These are phyloP conservation scores for Alternaria sp. DNA, from an alignment of 2,329 filamentous ascomycete species.

Conservation along the genomic window DNA sequence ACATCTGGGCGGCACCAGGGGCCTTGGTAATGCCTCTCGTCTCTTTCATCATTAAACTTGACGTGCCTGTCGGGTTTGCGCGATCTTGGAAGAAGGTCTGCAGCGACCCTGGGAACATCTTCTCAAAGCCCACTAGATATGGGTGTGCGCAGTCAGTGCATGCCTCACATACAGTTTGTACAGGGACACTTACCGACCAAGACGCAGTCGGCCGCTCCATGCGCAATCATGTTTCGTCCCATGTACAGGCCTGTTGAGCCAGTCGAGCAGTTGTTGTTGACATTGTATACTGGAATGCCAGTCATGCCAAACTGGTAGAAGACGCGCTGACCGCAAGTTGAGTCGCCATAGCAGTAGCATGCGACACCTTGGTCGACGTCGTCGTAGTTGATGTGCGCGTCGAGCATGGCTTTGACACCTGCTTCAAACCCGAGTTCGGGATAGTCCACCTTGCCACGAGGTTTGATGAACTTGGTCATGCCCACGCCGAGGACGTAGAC, in stretches of 20 bases:
- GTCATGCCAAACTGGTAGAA: slow-evolving; percentile 99
- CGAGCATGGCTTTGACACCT: slow-evolving; percentile 82
- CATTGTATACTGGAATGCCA: slow-evolving; percentile 93
- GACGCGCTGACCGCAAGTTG: slow-evolving; percentile 91
- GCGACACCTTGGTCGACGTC: slow-evolving; percentile 93
- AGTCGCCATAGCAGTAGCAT: slow-evolving; percentile 98
- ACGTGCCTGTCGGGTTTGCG: slow-evolving; percentile 77
- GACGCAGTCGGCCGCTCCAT: slow-evolving; percentile 85
- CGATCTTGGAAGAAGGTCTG: slow-evolving; percentile 86
- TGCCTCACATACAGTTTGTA: too few relatives aligned
- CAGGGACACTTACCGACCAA: slow-evolving; percentile 62
- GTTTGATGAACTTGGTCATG: slow-evolving; percentile 99
- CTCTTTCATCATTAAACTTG: slow-evolving; percentile 79
- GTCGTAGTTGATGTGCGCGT: slow-evolving; percentile 92
- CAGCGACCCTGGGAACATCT: slow-evolving; percentile 94
- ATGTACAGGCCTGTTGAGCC: slow-evolving; percentile 91
- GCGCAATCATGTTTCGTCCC: slow-evolving; percentile 78
- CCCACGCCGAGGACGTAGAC: slow-evolving; percentile 95
- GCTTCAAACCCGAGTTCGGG: slow-evolving; percentile 94
- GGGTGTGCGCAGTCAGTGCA: too few relatives aligned
- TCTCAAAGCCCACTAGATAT: slow-evolving; percentile 81
- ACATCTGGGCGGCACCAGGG: slow-evolving; percentile 89
- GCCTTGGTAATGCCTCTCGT: slow-evolving; percentile 83
- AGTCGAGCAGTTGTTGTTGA: slow-evolving; percentile 98
- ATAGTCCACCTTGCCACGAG: slow-evolving; percentile 91